Conservation (phyloP, 306 rosid species). For the Quercus bicolor region DNA sequence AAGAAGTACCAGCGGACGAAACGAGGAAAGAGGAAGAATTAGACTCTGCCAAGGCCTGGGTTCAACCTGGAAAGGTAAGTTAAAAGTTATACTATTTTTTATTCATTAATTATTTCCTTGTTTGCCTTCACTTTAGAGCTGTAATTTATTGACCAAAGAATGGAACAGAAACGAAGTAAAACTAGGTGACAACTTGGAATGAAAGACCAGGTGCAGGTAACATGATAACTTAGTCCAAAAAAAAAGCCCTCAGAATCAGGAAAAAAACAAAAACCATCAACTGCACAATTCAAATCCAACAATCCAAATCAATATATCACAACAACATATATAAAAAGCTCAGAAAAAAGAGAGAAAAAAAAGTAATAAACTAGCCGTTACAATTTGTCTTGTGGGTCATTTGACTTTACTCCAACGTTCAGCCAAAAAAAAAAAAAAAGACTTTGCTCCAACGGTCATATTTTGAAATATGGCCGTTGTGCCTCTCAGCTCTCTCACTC, state of each 20-base stretch:
- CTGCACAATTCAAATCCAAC: neutral
- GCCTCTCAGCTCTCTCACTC: neutral
- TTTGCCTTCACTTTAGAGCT: neutral
- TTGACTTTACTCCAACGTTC: neutral
- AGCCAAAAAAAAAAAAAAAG: no score
- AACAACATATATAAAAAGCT: neutral
- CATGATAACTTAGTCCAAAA: neutral
- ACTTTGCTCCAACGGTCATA: slow-evolving; percentile 8
- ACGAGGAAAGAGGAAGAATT: no score
- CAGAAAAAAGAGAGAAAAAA: no score
- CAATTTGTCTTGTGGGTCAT: neutral
- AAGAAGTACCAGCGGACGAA: no score
- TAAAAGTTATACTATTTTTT: neutral
- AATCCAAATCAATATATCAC: neutral
- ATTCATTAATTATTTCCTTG: neutral
- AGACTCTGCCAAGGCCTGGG: no score
- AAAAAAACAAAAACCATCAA: no score
- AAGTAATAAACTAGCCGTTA: slow-evolving; percentile 22
- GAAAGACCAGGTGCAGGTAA: neutral
- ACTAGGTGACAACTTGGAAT: neutral
- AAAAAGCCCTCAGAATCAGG: no score
- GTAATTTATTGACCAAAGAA: neutral
- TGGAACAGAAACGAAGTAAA: neutral
- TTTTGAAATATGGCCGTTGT: slow-evolving; percentile 17
- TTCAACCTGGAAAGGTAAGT: no score